phyloP scores from a whole-genome alignment of 306 rosid species.

The Quercus engelmannii region DNA sequence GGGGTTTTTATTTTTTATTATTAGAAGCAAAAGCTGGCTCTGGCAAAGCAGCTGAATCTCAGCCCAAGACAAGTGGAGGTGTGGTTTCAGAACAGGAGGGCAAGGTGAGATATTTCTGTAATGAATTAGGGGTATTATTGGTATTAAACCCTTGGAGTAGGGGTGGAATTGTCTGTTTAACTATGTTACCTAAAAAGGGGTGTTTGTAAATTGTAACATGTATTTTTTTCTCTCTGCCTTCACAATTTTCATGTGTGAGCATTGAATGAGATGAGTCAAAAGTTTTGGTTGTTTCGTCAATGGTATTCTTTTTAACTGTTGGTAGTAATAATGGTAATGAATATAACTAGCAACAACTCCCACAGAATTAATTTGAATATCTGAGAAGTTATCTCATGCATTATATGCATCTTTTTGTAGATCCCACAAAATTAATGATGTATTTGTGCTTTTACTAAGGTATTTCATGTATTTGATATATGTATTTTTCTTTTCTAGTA shows the following conservation, averaged over 20 bases:
- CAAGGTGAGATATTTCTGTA: constrained; percentile 52
- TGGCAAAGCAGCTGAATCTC: constrained; percentile 81
- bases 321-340: constrained; percentile 13
- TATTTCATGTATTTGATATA: too few relatives aligned
- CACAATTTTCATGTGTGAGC: constrained; percentile 13
- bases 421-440: too few relatives aligned
- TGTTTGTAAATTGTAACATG: background rate
- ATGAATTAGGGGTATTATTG: constrained; percentile 15
- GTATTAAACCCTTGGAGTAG: background rate
- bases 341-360: constrained; percentile 6
- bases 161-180: constrained; percentile 8
- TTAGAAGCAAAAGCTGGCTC: constrained; percentile 88
- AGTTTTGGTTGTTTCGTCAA: constrained; percentile 7
- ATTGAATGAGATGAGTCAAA: constrained; percentile 23
- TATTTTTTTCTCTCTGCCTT: background rate
- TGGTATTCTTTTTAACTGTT: constrained; percentile 8
- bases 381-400: too few relatives aligned
- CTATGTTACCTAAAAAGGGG: background rate
- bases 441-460: too few relatives aligned
- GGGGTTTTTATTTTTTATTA: background rate
- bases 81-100: constrained; percentile 96
- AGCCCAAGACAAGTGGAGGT: constrained; percentile 93
- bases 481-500: too few relatives aligned
- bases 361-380: background rate
- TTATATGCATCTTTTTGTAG: too few relatives aligned